Evolutionary conservation across 257 asterid genomes (phyloP), one percentile per base, ranked within the genome.

Genomic region (Salvia miltiorrhiza): DNA sequence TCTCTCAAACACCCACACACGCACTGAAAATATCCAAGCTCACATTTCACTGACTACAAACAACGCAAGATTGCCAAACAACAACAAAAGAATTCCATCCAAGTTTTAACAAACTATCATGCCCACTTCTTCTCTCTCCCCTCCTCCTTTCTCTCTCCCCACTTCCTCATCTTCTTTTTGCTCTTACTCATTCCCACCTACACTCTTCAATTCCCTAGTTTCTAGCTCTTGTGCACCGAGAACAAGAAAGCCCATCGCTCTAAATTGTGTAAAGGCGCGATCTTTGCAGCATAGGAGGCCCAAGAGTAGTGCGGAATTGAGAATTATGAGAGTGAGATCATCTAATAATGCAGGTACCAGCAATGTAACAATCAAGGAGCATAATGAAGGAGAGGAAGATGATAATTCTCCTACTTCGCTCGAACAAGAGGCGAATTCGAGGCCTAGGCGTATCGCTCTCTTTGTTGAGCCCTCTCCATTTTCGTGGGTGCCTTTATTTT

Each of bases 391-490:
- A 8, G 93, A 82, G 37, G 90, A 81, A 30, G 88, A 77, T 64
- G 97, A 90, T 60, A 77, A 53, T 19, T 87, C 93, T 64, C 90
- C 93, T 52, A 82, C 83, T 33, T 55, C 77, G 73, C 39, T 80
- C 69, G 98, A 85, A 33, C 69, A 86, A 41, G 95, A 89, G 80
- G 70, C 73, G 71, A 73, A 50, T 71, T 81, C 93, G 7, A 86
- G 77, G 78, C 97, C 98, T 21, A 82, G 91, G 80, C 96, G 99
- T 50, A 91, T 94, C 72, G 99, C 93, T 70, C 90, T 94, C 50
- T 94, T 92, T 76, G 97, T 94, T 62, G 99, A 94, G 86, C 99
- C 99, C 8, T 94, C 99, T 71, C 99, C 99, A 53, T 94, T 94
- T 68, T 75, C 97, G 99, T 94, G 86, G 90, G 99, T 80, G 9